A percentile compares a stretch with the other conserved stretches of the same genome.
Evolutionary conservation across 2,329 filamentous ascomycete genomes (phyloP).

Genomic region (Trichoderma lentiforme): DNA sequence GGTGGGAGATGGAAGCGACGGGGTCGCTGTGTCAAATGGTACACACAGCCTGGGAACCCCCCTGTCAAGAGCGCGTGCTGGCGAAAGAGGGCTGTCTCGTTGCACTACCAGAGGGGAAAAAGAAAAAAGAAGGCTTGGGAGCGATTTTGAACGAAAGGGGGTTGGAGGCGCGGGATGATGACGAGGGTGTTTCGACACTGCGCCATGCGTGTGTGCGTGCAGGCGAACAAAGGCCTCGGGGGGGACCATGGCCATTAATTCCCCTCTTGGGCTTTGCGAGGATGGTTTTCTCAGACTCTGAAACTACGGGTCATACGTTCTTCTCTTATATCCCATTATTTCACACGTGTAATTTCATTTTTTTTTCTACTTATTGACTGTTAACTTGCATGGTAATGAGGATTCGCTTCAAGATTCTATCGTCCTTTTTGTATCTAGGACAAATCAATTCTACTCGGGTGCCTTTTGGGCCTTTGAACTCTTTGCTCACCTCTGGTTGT

Average conservation of each 20-base stretch:
- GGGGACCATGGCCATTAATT: not conserved
- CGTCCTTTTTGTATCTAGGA: conserved; percentile 16
- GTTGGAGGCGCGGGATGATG: not conserved
- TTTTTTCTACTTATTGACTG: conserved; percentile 19
- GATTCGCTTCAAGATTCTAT: conserved; percentile 12
- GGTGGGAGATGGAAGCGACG: conserved; percentile 3
- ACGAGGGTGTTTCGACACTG: conserved; percentile 8
- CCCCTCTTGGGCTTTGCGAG: conserved; percentile 5
- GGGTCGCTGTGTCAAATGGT: conserved; percentile 10
- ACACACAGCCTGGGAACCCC: conserved; percentile 3
- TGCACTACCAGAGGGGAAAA: conserved; percentile 6
- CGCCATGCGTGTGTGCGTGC: conserved; percentile 19
- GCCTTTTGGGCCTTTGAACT: not conserved
- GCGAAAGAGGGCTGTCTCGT: not conserved
- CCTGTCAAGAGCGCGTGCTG: conserved; percentile 2
- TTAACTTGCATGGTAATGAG: conserved; percentile 19
- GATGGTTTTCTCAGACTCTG: conserved; percentile 16
- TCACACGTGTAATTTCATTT: conserved; percentile 24
- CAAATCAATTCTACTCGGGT: conserved; percentile 9
- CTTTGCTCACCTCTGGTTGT: not conserved
- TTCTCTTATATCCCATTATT: conserved; percentile 22
- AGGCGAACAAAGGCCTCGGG: conserved; percentile 5
- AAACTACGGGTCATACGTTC: conserved; percentile 19
- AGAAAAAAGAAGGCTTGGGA: conserved; percentile 1
- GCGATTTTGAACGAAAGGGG: not conserved